Conservation (phyloP, 257 asterid genomes). For the Coffea eugenioides region DNA sequence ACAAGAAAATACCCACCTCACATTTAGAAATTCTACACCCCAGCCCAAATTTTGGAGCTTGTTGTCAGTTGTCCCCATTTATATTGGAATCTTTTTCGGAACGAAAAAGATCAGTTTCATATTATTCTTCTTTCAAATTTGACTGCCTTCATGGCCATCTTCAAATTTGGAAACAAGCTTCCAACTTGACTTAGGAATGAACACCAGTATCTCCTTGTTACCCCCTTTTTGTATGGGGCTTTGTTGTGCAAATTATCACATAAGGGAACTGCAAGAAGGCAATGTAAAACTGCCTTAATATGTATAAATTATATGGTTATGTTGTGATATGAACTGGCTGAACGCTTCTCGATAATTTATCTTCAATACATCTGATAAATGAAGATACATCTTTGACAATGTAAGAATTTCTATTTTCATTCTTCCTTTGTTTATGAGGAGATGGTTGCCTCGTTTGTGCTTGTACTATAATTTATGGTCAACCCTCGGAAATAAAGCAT, state of each 20-base stretch:
- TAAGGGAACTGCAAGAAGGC: slow-evolving; percentile 31
- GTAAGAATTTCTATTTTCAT: slow-evolving; percentile 19
- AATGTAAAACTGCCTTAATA: slow-evolving; percentile 37
- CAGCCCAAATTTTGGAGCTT: slow-evolving; percentile 46
- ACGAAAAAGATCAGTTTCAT: slow-evolving; percentile 34
- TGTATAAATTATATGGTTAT: slow-evolving; percentile 37
- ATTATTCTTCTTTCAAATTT: slow-evolving; percentile 44
- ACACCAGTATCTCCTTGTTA: slow-evolving; percentile 38
- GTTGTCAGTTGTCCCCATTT: slow-evolving; percentile 33
- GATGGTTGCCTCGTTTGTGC: slow-evolving; percentile 14
- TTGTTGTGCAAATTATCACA: slow-evolving; percentile 46
- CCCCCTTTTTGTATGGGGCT: slow-evolving; percentile 48
- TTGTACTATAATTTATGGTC: slow-evolving; percentile 5
- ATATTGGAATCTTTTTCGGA: slow-evolving; percentile 44
- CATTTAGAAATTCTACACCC: slow-evolving; percentile 27
- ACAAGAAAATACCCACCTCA: slow-evolving; percentile 27
- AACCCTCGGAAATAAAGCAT: not conserved
- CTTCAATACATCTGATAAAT: slow-evolving; percentile 31
- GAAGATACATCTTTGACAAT: slow-evolving; percentile 32
- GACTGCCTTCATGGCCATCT: slow-evolving; percentile 33
- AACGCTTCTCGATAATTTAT: slow-evolving; percentile 12
- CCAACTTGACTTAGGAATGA: slow-evolving; percentile 38
- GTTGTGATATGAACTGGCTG: slow-evolving; percentile 38
- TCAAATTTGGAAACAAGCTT: slow-evolving; percentile 30
- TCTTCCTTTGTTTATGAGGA: slow-evolving; percentile 1